A percentile compares a stretch with the other conserved stretches of the same genome.
These are phyloP conservation scores for Xylariaceae sp. DNA, from an alignment of 2,329 filamentous ascomycete genomes.

Conservation along the genomic window DNA sequence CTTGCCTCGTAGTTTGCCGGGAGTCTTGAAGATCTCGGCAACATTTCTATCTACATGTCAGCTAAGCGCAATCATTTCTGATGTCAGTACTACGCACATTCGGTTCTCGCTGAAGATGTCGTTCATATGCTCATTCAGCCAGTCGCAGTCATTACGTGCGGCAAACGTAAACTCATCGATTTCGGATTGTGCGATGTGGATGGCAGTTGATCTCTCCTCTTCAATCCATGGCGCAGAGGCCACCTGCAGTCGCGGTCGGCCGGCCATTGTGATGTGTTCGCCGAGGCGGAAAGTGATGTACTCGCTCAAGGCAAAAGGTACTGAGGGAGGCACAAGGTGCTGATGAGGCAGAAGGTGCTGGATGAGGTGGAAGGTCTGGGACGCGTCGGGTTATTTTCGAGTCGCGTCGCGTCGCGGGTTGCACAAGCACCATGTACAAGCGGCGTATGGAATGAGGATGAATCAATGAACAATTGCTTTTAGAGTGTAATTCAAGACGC, in stretches of 20 bases:
- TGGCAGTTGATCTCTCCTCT: slow-evolving; percentile 76
- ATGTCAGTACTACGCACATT: slow-evolving; percentile 59
- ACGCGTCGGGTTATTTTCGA: slow-evolving; percentile 26
- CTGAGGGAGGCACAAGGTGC: too few species aligned
- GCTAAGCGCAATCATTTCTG: slow-evolving; percentile 14
- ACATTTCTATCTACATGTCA: slow-evolving; percentile 65
- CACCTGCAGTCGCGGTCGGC: slow-evolving; percentile 59
- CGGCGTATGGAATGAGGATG: background rate
- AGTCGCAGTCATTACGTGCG: slow-evolving; percentile 90
- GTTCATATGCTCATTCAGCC: slow-evolving; percentile 98
- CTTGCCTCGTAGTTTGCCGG: slow-evolving; percentile 78
- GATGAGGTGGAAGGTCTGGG: slow-evolving; percentile 6
- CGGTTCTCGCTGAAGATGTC: slow-evolving; percentile 86
- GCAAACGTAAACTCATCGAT: slow-evolving; percentile 91
- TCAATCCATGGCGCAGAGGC: slow-evolving; percentile 83
- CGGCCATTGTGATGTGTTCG: slow-evolving; percentile 29
- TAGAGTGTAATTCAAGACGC: slow-evolving; percentile 4
- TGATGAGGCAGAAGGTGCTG: too few species aligned
- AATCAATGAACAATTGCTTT: slow-evolving; percentile 25
- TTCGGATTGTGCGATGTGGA: slow-evolving; percentile 74
- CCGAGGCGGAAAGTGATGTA: too few species aligned
- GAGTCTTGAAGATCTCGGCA: slow-evolving; percentile 93
- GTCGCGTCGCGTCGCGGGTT: slow-evolving; percentile 8
- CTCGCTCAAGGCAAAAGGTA: too few species aligned
- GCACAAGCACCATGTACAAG: slow-evolving; percentile 1